Evolutionary conservation across 495 filamentous ascomycete genomes (phyloP), one percentile per base, ranked within the genome.

Genomic region (Trichoderma asperelloides): DNA sequence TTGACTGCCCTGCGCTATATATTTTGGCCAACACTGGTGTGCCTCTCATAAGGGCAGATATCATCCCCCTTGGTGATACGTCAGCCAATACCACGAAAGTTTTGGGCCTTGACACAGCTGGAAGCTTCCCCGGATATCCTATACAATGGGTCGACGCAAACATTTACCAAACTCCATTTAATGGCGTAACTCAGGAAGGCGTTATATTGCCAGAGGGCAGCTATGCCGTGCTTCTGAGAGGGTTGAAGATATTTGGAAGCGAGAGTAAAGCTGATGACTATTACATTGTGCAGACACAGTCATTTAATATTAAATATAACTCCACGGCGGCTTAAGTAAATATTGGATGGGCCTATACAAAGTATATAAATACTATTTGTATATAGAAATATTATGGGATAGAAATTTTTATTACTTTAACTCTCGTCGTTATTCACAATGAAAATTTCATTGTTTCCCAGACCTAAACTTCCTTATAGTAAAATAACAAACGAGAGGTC

Each of bases 191-290:
- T 9, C 55, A 60, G 30, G 55, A 60, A 60, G 55, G 55, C 2
- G 18, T 11, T 4, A 33, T 60, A 12, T 16, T 60, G 13, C 71
- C 76, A 30, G 73, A 75, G 23, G 82, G 81, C 25, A 55, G 68
- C 21, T 85, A 85, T 73, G 78, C 76, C 68, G 71, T 82, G 28
- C 72, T 68, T 1, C 70, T 81, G 47, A 74, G 75, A 71, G 80
- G 79, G 39, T 69, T 82, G 66, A 74, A 72, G 64, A 77, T 82
- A 62, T 81, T 79, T 62, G 80, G 80, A 0, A 70, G 81, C 47
- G 67, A 68, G 18, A 51, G 69, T 0, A 60, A 70, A 43, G 64
- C 64, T 2, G 65, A 33, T 7, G 79, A 81, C 41, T 82, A 79
- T 47, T 78, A 81, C 4, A 60, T 25, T 11, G 13, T 28, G 9